Evolutionary conservation across 805 yeast species (phyloP).

Genomic region (Schwanniomyces pseudopolymorphus): DNA sequence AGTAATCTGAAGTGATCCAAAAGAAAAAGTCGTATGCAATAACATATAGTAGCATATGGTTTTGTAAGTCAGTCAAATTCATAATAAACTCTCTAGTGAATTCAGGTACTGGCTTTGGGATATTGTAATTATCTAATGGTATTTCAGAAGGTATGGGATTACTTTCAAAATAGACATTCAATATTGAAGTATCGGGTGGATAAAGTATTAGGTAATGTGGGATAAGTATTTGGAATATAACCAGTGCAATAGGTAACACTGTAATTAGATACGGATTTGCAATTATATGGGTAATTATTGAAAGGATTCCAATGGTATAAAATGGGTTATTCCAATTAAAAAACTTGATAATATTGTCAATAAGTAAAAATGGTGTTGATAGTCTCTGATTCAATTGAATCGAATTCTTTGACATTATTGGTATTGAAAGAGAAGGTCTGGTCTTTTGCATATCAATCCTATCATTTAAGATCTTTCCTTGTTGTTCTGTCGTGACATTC

Average conservation of each 20-base stretch:
- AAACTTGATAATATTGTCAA: conserved; percentile 56
- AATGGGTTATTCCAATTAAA: conserved; percentile 65
- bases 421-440: conserved; percentile 71
- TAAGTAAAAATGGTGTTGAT: conserved; percentile 57
- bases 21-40: conserved; percentile 57
- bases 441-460: conserved; percentile 60
- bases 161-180: conserved; percentile 13
- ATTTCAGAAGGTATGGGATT: conserved; percentile 48
- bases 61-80: conserved; percentile 82
- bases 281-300: conserved; percentile 51
- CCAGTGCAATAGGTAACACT: conserved; percentile 53
- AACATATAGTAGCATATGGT: conserved; percentile 69
- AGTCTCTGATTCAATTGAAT: conserved; percentile 62
- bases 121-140: conserved; percentile 44
- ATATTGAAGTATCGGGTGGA: conserved; percentile 52
- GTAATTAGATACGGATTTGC: conserved; percentile 59
- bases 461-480: conserved; percentile 41
- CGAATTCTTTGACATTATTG: conserved; percentile 65
- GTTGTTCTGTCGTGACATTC: conserved; percentile 40
- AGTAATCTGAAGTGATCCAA: conserved; percentile 51
- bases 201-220: conserved; percentile 66
- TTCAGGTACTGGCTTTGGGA: conserved; percentile 75
- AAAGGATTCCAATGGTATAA: conserved; percentile 57
- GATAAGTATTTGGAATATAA: conserved; percentile 56
- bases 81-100: conserved; percentile 73